phyloP scores from a whole-genome alignment of 2,329 filamentous ascomycete genomes.

The Camillea tinctor region DNA sequence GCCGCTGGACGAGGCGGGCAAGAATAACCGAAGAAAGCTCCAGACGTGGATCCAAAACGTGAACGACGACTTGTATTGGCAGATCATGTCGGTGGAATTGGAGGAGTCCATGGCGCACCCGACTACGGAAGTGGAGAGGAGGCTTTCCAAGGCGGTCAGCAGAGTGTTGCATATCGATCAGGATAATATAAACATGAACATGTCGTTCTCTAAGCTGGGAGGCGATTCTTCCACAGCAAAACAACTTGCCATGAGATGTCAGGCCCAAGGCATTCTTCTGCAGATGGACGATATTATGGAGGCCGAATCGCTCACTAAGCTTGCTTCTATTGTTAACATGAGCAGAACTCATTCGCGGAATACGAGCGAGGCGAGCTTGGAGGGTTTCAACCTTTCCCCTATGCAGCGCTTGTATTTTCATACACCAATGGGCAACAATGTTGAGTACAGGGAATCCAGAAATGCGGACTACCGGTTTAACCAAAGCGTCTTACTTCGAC shows the following conservation, averaged over 20 bases:
- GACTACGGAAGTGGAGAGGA: slow-evolving; percentile 37
- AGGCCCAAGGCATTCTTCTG: slow-evolving; percentile 38
- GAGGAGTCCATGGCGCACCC: slow-evolving; percentile 37
- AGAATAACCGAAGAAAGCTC: slow-evolving; percentile 43
- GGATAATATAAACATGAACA: slow-evolving; percentile 43
- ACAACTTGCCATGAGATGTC: slow-evolving; percentile 39
- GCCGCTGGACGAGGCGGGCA: slow-evolving; percentile 40
- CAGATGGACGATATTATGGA: slow-evolving; percentile 38
- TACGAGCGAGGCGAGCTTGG: slow-evolving; percentile 34
- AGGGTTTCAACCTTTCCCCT: slow-evolving; percentile 47
- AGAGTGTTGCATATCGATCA: slow-evolving; percentile 38
- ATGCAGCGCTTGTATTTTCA: slow-evolving; percentile 56
- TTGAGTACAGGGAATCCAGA: slow-evolving; percentile 26
- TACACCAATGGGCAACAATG: slow-evolving; percentile 41
- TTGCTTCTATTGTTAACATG: slow-evolving; percentile 37
- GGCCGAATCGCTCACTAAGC: slow-evolving; percentile 37
- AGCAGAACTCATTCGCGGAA: slow-evolving; percentile 30
- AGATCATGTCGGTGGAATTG: slow-evolving; percentile 43
- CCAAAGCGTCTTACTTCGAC: slow-evolving; percentile 47
- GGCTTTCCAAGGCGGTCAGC: slow-evolving; percentile 39
- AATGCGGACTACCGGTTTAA: slow-evolving; percentile 48
- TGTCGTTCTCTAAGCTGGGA: slow-evolving; percentile 40
- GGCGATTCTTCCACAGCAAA: slow-evolving; percentile 40
- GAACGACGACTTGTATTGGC: slow-evolving; percentile 45
- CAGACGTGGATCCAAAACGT: slow-evolving; percentile 56